Percentiles rank a stretch among this genome's conserved stretches.
Evolutionary conservation across 2,329 filamentous ascomycete species (phyloP).

Genomic region (Hypoxylon sp.): DNA sequence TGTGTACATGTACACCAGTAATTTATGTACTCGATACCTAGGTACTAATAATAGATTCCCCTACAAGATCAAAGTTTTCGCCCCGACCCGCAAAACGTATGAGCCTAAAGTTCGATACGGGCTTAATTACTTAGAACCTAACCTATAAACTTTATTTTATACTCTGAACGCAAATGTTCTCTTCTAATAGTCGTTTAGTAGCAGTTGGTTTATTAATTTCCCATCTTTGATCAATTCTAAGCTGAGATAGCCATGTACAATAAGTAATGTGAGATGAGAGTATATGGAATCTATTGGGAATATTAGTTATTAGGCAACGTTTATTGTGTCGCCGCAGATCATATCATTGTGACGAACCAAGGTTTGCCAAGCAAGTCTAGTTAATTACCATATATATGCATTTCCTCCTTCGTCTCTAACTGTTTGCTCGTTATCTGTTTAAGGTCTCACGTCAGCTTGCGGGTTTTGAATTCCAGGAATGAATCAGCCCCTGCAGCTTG

Average conservation of each 20-base stretch:
- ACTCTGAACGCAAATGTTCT: not conserved
- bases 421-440: slow-evolving; percentile 7
- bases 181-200: not conserved
- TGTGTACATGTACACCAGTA: not conserved
- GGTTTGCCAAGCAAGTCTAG: slow-evolving; percentile 5
- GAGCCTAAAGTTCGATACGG: slow-evolving; percentile 13
- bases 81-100: slow-evolving; percentile 28
- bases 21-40: slow-evolving; percentile 9
- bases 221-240: too few relatives aligned
- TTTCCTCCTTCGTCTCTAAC: not conserved
- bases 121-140: slow-evolving; percentile 7
- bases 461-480: slow-evolving; percentile 14
- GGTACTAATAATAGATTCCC: slow-evolving; percentile 38
- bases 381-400: not conserved
- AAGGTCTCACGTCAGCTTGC: slow-evolving; percentile 37
- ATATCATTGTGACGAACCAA: not conserved
- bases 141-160: not conserved
- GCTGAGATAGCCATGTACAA: not conserved
- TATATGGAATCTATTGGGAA: not conserved
- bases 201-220: too few relatives aligned
- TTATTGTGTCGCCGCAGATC: slow-evolving; percentile 8
- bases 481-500: slow-evolving; percentile 35
- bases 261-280: not conserved
- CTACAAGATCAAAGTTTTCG: slow-evolving; percentile 28
- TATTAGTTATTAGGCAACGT: not conserved